These are phyloP conservation scores for Ophiognomonia clavigignenti-juglandacearum DNA, from an alignment of 2,329 filamentous ascomycete species.

Conservation along the genomic window DNA sequence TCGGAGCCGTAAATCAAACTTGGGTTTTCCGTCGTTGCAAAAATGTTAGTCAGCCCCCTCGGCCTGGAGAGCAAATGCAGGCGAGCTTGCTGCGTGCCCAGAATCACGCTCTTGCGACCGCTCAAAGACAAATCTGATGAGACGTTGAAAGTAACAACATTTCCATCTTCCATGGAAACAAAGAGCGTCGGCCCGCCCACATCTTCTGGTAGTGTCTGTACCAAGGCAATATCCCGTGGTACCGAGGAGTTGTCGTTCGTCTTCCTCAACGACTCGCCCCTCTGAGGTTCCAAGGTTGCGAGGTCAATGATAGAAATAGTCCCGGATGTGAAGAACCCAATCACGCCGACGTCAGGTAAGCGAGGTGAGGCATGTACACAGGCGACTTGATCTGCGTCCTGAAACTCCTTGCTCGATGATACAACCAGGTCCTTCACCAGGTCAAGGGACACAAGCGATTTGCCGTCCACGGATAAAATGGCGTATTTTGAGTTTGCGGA, in stretches of 20 bases:
- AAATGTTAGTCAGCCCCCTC: slow-evolving; percentile 69
- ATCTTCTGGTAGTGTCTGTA: slow-evolving; percentile 65
- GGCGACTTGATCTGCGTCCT: slow-evolving; percentile 70
- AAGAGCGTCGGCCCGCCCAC: slow-evolving; percentile 68
- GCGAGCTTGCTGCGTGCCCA: slow-evolving; percentile 80
- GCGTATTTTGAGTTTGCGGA: slow-evolving; percentile 68
- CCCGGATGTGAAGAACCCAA: slow-evolving; percentile 86
- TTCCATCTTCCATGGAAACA: slow-evolving; percentile 87
- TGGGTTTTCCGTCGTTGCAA: slow-evolving; percentile 90
- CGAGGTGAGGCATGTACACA: slow-evolving; percentile 72
- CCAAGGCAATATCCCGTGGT: slow-evolving; percentile 75
- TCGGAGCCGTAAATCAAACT: slow-evolving; percentile 90
- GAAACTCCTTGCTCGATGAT: slow-evolving; percentile 55
- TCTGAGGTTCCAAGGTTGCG: slow-evolving; percentile 58
- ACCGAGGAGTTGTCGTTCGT: slow-evolving; percentile 68
- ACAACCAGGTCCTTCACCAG: slow-evolving; percentile 54
- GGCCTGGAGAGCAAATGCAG: slow-evolving; percentile 72
- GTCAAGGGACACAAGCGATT: slow-evolving; percentile 64
- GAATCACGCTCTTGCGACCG: slow-evolving; percentile 71
- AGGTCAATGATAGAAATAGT: slow-evolving; percentile 71
- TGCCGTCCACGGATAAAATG: slow-evolving; percentile 72
- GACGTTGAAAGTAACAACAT: slow-evolving; percentile 78
- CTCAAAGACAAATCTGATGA: slow-evolving; percentile 61
- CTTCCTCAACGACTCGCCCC: slow-evolving; percentile 56
- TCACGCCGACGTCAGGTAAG: slow-evolving; percentile 62